A percentile compares a stretch with the other conserved stretches of the same genome.
Conservation (phyloP, 805 yeast genomes). For the Hanseniaspora meyeri region DNA sequence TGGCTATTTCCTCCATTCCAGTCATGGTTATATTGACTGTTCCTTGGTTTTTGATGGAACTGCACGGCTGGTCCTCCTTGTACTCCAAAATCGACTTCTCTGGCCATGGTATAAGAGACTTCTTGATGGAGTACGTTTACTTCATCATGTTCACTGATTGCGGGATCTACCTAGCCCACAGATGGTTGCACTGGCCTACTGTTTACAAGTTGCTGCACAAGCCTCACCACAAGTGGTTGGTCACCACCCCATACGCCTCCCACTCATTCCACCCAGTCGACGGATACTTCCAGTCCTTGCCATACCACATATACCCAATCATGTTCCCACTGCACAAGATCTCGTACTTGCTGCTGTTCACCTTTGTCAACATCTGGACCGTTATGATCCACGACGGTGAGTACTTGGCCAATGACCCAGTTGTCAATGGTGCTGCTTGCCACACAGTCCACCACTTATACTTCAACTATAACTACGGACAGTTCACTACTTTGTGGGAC, state of each 20-base stretch:
- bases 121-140: conserved; percentile 54
- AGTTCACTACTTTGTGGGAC: conserved; percentile 97
- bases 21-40: conserved; percentile 73
- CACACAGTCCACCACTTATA: conserved; percentile 94
- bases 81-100: conserved; percentile 54
- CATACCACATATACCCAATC: conserved; percentile 87
- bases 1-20: conserved; percentile 75
- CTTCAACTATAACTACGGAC: conserved; percentile 97
- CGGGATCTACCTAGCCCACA: conserved; percentile 81
- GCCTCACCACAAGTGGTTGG: conserved; percentile 98
- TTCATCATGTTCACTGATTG: conserved; percentile 90
- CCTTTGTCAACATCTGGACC: conserved; percentile 94
- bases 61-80: conserved; percentile 69
- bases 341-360: conserved; percentile 67
- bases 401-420: conserved; percentile 82
- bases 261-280: conserved; percentile 98
- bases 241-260: conserved; percentile 95
- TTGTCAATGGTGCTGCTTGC: conserved; percentile 95
- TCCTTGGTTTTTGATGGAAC: conserved; percentile 81
- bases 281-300: conserved; percentile 84
- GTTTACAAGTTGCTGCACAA: conserved; percentile 82
- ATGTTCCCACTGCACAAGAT: conserved; percentile 85
- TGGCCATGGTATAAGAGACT: conserved; percentile 56
- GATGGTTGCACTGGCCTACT: conserved; percentile 85
- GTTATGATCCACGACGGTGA: conserved; percentile 98